Percentiles rank a stretch among this genome's conserved stretches.
Conservation (phyloP, 768 basidiomycete genomes). For the Coprinopsis cinerea region DNA sequence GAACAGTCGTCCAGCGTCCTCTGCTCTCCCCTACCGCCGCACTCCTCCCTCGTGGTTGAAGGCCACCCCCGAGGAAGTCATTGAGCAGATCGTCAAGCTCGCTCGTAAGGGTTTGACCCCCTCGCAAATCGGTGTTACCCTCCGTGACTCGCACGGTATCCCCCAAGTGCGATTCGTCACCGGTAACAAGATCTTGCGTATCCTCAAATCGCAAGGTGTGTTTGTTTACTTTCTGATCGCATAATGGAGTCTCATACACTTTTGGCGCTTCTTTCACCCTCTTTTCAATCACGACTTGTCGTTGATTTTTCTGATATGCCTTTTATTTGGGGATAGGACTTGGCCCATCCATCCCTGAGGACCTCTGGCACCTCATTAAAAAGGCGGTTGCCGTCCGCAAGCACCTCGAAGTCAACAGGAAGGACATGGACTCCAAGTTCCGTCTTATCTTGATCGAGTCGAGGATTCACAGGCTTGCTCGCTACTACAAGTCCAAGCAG, state of each 20-base stretch:
- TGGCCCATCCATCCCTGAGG: constrained; percentile 96
- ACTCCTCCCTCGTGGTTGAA: constrained; percentile 96
- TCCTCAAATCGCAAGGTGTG: constrained; percentile 91
- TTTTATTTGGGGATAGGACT: constrained; percentile 76
- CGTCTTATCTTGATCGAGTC: constrained; percentile 99
- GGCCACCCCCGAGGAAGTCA: constrained; percentile 90
- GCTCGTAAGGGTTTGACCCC: constrained; percentile 97
- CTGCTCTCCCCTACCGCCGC: constrained; percentile 96
- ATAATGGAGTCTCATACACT: constrained; percentile 23
- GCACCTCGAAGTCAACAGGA: constrained; percentile 96
- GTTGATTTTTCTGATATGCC: constrained; percentile 24
- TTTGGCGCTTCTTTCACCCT: constrained; percentile 11
- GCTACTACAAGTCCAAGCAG: constrained; percentile 99
- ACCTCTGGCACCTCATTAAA: constrained; percentile 99
- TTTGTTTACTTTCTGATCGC: constrained; percentile 10
- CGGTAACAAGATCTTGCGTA: constrained; percentile 98
- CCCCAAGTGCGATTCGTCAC: constrained; percentile 98
- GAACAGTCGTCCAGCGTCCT: constrained; percentile 52
- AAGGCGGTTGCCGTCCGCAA: constrained; percentile 99
- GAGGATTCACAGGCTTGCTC: constrained; percentile 92
- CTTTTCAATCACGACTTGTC: constrained; percentile 12
- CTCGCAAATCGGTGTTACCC: constrained; percentile 96
- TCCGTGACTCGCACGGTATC: constrained; percentile 96
- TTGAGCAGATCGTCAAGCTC: constrained; percentile 95
- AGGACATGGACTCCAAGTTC: constrained; percentile 96